A percentile compares a stretch with the other conserved stretches of the same genome.
Evolutionary conservation across 441 rosid genomes (phyloP).

Genomic region (Populus tomentosa): DNA sequence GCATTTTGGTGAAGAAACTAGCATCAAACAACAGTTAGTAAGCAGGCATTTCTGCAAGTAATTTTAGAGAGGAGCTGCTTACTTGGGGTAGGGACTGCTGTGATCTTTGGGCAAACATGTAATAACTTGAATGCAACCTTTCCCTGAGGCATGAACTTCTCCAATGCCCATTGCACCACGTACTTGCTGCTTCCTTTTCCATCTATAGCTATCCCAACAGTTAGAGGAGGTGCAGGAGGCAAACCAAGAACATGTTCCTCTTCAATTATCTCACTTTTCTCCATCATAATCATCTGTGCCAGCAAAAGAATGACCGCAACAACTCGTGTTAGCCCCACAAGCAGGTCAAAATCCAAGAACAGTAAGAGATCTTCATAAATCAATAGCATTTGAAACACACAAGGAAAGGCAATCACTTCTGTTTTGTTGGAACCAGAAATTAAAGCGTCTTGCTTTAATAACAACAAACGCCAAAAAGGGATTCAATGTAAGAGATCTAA

Average conservation of each 20-base stretch:
- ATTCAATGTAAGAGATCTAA: too few species aligned
- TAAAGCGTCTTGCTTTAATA: not conserved
- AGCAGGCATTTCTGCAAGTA: not conserved
- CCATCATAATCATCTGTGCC: constrained; percentile 28
- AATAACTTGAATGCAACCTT: constrained; percentile 51
- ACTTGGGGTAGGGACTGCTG: constrained; percentile 64
- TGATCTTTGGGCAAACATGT: constrained; percentile 60
- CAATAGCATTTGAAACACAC: not conserved
- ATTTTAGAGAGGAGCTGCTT: constrained; percentile 26
- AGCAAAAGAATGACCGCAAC: not conserved
- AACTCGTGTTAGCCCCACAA: not conserved
- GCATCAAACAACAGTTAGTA: not conserved
- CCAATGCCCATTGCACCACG: constrained; percentile 67
- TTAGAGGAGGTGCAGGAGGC: constrained; percentile 33
- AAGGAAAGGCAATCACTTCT: not conserved
- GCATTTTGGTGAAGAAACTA: constrained; percentile 1
- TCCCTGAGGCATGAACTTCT: constrained; percentile 56
- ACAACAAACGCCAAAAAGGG: too few species aligned
- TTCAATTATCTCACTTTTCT: constrained; percentile 31
- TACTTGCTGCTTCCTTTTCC: constrained; percentile 59
- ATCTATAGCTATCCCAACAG: constrained; percentile 60
- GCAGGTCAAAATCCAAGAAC: not conserved
- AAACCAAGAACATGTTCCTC: constrained; percentile 17
- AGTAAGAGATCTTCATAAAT: not conserved
- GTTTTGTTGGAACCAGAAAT: not conserved